Evolutionary conservation across 2,329 filamentous ascomycete genomes (phyloP).

Genomic region (Malbranchea zuffiana): DNA sequence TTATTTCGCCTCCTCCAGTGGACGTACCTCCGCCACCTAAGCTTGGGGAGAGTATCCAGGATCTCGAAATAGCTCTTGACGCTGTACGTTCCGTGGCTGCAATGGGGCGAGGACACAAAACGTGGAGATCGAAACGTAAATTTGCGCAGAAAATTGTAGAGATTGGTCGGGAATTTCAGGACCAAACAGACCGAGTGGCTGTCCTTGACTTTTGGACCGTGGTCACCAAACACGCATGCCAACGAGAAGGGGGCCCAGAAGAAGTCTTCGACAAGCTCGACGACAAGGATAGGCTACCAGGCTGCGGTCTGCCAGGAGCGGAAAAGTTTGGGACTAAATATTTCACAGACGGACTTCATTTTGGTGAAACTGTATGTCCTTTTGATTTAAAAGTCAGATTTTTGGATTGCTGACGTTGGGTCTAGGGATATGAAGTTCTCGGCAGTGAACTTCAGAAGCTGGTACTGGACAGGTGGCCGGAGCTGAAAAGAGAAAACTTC

Average conservation of each 20-base stretch:
- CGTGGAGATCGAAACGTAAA: constrained; percentile 29
- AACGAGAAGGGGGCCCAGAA: constrained; percentile 9
- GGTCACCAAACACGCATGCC: constrained; percentile 18
- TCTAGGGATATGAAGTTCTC: constrained; percentile 16
- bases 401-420: neutral
- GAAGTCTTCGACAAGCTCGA: constrained; percentile 19
- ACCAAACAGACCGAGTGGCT: constrained; percentile 23
- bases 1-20: constrained; percentile 31
- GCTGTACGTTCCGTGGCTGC: constrained; percentile 5
- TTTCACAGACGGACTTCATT: constrained; percentile 31
- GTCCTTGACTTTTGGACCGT: constrained; percentile 28
- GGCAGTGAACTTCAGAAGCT: constrained; percentile 13
- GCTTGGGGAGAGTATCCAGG: constrained; percentile 1
- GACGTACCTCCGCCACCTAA: constrained; percentile 17
- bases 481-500: constrained; percentile 14
- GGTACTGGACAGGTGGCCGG: constrained; percentile 15
- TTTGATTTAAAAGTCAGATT: neutral
- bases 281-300: constrained; percentile 25
- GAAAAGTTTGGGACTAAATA: constrained; percentile 24
- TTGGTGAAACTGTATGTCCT: constrained; percentile 18
- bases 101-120: constrained; percentile 20
- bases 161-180: constrained; percentile 26
- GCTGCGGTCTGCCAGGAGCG: constrained; percentile 25
- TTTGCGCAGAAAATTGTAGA: constrained; percentile 30
- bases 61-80: constrained; percentile 3